Evolutionary conservation across 768 basidiomycete species (phyloP), one percentile per base, ranked within the genome.

Genomic region (Arthromyces matolae): DNA sequence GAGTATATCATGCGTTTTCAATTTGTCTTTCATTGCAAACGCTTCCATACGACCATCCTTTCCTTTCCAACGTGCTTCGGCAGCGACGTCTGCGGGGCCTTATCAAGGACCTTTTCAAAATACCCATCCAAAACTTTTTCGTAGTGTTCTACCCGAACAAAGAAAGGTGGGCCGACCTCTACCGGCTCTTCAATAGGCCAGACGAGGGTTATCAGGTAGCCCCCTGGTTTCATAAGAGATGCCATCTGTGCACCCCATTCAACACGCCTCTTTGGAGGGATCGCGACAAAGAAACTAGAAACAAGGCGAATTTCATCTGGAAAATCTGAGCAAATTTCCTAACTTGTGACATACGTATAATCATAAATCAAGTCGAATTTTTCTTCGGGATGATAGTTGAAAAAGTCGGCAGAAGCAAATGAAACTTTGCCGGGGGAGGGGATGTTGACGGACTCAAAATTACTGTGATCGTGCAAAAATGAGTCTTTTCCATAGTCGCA

Each of bases 231-330:
- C 42, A 83, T 62, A 13, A 89, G 60, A 13, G 69, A 64, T 1
- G 68, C 64, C 64, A 88, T 82, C 54, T 82, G 71, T 12, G 57
- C 53, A 0, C 76, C 86, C 85, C 84, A 87, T 14, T 72, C 72
- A 3, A 53, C 35, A 9, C 86, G 73, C 29, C 61, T 67, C 2
- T 64, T 49, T 0, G 82, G 85, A 0, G 78, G 79, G 18, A 89
- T 79, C 2, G 87, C 86, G 34, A 83, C 82, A 61, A 89, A 88
- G 67, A 88, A 86, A 1, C 82, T 84, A 25, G n/a, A 14, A 39
- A 10, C 9, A 19, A 20, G 24, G 29, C 9, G 18, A 16, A 31
- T 5, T 5, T n/a, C 25, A 25, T 8, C 12, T n/a, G n/a, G n/a
- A n/a, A n/a, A n/a, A n/a, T n/a, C n/a, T n/a, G n/a, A 18, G 18